phyloP scores from a whole-genome alignment of 192 early-diverging fungal species.

The Coemansia sp. region DNA sequence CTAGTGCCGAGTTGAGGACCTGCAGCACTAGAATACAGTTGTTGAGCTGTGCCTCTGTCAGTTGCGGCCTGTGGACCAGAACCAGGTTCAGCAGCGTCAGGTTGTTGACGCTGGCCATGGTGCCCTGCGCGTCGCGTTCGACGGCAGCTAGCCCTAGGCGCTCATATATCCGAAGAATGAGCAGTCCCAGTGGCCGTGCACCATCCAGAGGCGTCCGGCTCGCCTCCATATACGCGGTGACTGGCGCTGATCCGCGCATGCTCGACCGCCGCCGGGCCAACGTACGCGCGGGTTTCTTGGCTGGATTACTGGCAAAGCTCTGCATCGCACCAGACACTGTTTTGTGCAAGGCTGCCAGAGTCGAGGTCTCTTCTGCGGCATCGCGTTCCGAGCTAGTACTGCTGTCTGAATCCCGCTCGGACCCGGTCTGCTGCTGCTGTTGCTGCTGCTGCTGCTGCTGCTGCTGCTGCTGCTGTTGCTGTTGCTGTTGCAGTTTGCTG shows the following conservation, averaged over 20 bases:
- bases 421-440: no score
- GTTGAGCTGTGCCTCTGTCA: conserved; percentile 62
- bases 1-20: conserved; percentile 56
- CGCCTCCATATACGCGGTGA: conserved; percentile 26
- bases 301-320: conserved; percentile 41
- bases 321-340: conserved; percentile 38
- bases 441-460: no score
- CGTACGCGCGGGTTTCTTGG: background rate
- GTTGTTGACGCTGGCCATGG: conserved; percentile 70
- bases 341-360: conserved; percentile 2
- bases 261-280: background rate
- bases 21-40: conserved; percentile 62
- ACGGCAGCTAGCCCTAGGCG: conserved; percentile 18
- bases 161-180: conserved; percentile 31
- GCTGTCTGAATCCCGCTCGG: conserved; percentile 1
- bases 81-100: conserved; percentile 89
- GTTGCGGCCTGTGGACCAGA: conserved; percentile 69
- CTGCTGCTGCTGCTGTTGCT: no score
- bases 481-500: conserved; percentile 8
- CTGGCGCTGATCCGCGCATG: background rate
- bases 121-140: conserved; percentile 25
- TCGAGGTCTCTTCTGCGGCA: background rate
- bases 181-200: conserved; percentile 20
- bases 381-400: conserved; percentile 11
- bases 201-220: conserved; percentile 36